phyloP scores from a whole-genome alignment of 1,139 yeast genomes.

The Lodderomyces metapsilosis region DNA sequence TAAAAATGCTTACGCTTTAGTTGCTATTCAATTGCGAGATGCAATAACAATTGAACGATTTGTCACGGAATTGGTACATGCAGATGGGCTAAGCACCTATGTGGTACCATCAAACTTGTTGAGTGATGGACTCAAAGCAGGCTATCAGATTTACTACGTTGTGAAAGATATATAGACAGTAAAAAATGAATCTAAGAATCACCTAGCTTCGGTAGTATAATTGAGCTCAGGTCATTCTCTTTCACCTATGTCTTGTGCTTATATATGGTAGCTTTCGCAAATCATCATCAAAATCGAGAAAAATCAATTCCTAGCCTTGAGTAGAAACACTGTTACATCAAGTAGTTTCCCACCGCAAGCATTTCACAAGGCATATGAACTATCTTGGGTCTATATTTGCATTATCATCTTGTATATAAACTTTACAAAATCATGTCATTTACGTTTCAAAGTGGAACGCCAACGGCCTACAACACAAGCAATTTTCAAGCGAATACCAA shows the following conservation, averaged over 20 bases:
- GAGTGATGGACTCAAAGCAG: conserved; percentile 29
- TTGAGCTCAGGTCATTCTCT: too few relatives aligned
- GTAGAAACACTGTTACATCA: too few relatives aligned
- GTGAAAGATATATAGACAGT: not conserved
- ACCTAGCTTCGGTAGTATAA: too few relatives aligned
- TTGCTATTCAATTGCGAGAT: conserved; percentile 59
- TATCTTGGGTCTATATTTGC: not conserved
- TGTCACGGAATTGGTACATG: conserved; percentile 25
- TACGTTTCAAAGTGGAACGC: conserved; percentile 20
- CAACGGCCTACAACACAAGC: not conserved
- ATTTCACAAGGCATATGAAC: not conserved
- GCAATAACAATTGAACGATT: conserved; percentile 51
- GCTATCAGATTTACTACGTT: conserved; percentile 47
- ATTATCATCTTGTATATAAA: conserved; percentile 6
- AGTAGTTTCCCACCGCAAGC: not conserved
- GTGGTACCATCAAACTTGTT: conserved; percentile 29
- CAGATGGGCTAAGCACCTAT: conserved; percentile 19
- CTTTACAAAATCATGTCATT: conserved; percentile 15
- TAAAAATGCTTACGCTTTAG: conserved; percentile 33
- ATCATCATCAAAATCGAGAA: too few relatives aligned
- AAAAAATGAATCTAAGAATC: too few relatives aligned
- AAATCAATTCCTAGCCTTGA: not conserved
- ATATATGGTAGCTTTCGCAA: too few relatives aligned
- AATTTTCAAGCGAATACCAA: conserved; percentile 10
- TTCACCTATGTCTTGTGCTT: too few relatives aligned